These are phyloP conservation scores for Plasmodium chabaudi DNA, from an alignment of 169 alveolate genomes.

Conservation along the genomic window DNA sequence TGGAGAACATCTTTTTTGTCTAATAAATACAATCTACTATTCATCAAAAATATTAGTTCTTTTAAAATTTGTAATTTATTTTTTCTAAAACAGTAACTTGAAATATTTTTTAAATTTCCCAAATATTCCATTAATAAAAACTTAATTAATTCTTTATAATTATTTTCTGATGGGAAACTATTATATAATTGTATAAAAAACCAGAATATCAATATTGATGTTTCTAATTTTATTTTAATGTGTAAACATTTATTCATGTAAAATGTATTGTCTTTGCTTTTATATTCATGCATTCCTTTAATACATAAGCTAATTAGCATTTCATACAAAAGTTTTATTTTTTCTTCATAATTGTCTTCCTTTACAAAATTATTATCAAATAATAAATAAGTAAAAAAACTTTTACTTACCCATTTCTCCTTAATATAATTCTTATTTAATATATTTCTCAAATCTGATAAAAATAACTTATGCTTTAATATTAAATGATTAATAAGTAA, in stretches of 20 bases:
- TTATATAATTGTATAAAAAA: constrained; percentile 17
- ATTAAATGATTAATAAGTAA: constrained; percentile 23
- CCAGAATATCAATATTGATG: constrained; percentile 24
- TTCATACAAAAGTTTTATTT: constrained; percentile 47
- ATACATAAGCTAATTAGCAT: constrained; percentile 40
- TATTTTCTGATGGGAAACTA: background rate
- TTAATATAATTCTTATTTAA: constrained; percentile 1
- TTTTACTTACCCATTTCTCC: background rate
- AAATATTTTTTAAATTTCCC: constrained; percentile 8
- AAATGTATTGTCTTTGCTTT: constrained; percentile 1
- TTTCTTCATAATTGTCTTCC: constrained; percentile 1
- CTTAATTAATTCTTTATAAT: constrained; percentile 33
- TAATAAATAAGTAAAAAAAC: background rate
- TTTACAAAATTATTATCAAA: constrained; percentile 24
- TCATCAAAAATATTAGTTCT: constrained; percentile 33
- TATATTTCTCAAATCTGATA: constrained; percentile 11
- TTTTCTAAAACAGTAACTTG: constrained; percentile 28
- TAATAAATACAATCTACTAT: constrained; percentile 17
- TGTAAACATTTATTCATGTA: constrained; percentile 10
- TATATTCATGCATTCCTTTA: constrained; percentile 57
- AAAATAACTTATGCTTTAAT: constrained; percentile 17
- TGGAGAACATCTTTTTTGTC: constrained; percentile 11
- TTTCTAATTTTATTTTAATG: constrained; percentile 29
- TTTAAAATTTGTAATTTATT: constrained; percentile 8
- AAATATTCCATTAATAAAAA: constrained; percentile 36